Percentiles rank a stretch among this genome's conserved stretches.
phyloP scores from a whole-genome alignment of 192 early-diverging fungal genomes.

The Linnemannia exigua region DNA sequence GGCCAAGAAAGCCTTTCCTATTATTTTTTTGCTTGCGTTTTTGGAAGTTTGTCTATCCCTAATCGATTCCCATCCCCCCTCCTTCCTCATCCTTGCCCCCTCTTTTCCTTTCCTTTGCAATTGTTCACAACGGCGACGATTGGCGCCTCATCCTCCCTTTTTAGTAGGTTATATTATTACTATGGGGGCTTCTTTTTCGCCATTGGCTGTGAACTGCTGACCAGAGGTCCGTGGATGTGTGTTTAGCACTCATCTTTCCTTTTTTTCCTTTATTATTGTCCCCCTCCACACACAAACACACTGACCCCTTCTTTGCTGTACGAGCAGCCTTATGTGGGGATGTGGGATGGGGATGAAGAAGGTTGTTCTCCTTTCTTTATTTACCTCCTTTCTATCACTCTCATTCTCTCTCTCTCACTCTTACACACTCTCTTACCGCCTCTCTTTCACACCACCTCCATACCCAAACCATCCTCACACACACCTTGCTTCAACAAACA shows the following conservation, averaged over 20 bases:
- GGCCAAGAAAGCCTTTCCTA: no score
- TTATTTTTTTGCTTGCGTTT: no score
- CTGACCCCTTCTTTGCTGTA: background rate
- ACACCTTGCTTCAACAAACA: background rate
- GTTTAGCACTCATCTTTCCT: background rate
- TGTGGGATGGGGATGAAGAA: no score
- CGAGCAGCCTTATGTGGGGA: background rate
- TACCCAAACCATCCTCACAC: background rate
- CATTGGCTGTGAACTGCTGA: background rate
- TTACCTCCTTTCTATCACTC: background rate
- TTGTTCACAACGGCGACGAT: background rate
- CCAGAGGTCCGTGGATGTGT: background rate
- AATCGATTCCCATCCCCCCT: no score
- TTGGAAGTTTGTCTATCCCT: no score
- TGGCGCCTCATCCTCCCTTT: background rate
- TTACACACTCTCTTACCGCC: background rate
- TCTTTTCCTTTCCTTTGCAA: background rate
- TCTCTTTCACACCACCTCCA: background rate
- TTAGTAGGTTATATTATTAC: background rate
- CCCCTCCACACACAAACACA: background rate
- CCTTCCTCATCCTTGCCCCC: no score
- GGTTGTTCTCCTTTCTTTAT: background rate
- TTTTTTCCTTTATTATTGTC: background rate
- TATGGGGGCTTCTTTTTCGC: background rate
- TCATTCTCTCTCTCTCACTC: background rate